These are phyloP conservation scores for Cercophora scortea DNA, from an alignment of 495 filamentous ascomycete genomes.

Conservation along the genomic window DNA sequence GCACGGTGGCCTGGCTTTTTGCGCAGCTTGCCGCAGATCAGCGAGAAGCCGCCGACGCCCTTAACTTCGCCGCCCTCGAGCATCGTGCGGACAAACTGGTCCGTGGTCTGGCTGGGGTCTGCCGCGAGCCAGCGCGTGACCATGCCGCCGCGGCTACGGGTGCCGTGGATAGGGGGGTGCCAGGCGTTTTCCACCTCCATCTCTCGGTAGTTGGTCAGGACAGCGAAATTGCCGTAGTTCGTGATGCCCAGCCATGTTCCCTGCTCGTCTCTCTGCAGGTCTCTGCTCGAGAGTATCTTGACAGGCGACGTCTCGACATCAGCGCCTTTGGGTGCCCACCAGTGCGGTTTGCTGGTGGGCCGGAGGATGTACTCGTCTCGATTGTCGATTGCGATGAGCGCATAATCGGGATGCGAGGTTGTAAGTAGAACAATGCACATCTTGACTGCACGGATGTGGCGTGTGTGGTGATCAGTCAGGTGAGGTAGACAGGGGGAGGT, in stretches of 20 bases:
- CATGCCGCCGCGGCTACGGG: conserved; percentile 70
- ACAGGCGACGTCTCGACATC: conserved; percentile 16
- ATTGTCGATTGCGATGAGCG: conserved; percentile 85
- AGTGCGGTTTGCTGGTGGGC: conserved; percentile 73
- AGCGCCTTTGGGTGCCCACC: conserved; percentile 56
- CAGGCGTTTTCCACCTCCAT: conserved; percentile 44
- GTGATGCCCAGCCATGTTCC: conserved; percentile 97
- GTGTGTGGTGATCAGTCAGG: not conserved
- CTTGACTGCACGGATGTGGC: conserved; percentile 8
- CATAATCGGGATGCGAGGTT: conserved; percentile 83
- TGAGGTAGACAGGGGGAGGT: not conserved
- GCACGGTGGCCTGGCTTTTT: conserved; percentile 14
- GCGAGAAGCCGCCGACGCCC: conserved; percentile 82
- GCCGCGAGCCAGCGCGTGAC: conserved; percentile 78
- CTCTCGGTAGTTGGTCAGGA: conserved; percentile 93
- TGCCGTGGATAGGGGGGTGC: conserved; percentile 44
- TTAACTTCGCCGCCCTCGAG: conserved; percentile 58
- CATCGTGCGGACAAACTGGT: conserved; percentile 61
- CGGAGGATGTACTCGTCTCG: conserved; percentile 92
- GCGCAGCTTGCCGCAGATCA: conserved; percentile 77
- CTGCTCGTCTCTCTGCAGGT: conserved; percentile 43
- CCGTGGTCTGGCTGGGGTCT: conserved; percentile 38
- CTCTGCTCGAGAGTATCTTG: conserved; percentile 39
- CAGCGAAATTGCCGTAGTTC: conserved; percentile 71
- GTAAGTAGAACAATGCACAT: conserved; percentile 95